Base-by-base conservation (phyloP, 177 flowering plant species). In the Vitis hybrid region DNA sequence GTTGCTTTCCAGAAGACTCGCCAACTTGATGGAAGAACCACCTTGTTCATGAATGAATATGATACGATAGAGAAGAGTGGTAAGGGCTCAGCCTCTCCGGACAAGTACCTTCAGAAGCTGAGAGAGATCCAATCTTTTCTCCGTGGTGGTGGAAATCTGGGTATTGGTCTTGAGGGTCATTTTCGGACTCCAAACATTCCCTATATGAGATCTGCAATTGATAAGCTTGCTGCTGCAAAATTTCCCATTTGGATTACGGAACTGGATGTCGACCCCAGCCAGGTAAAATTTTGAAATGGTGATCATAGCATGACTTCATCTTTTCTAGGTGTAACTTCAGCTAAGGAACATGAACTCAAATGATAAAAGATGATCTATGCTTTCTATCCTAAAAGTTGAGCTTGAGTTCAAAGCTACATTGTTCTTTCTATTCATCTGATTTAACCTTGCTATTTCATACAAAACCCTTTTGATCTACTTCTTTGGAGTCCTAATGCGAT, bases 241-340 rank as follows among this genome's bases (percentile, higher is more conserved):
- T 50, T 80, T 46, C 84, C 84, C 10, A 71, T 85, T 49, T 85
- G 86, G 88, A 53, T 85, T 2, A 81, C 88, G 8, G 88, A 85
- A 58, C 54, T 85, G 9, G 88, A 85, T 65, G 75, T 83, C 1
- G 2, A 67, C 13, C 76, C 70, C 4, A 68, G 69, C 17, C 82
- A 83, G 79, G 85, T 80, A 71, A 65, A 14, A 35, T 24, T 24
- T 24, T 24, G 27, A 24, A 24, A 24, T 24, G 27, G 27, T 24
- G 27, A 24, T 24, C 27, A 24, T 24, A 24, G 27, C 27, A 2
- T 24, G 27, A 24, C 27, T 24, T 24, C 2, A 24, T 24, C 27
- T 24, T 24, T 24, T 24, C 27, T 24, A 24, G 27, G 27, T 24
- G 27, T 24, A 24, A 24, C 27, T 24, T 24, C 27, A 24, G 3